Evolutionary conservation across 345 rosid species (phyloP).

Genomic region (Euphorbia peplus): DNA sequence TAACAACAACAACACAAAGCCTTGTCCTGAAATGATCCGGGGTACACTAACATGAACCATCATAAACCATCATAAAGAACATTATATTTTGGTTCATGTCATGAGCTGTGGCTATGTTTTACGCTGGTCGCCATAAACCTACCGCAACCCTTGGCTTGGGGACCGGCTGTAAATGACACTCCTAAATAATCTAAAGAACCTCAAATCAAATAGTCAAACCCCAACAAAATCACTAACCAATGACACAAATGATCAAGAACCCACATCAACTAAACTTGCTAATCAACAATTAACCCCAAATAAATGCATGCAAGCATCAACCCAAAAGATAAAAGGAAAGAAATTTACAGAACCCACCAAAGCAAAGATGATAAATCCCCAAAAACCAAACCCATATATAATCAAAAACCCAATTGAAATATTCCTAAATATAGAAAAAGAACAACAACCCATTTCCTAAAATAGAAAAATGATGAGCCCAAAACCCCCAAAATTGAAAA

Average conservation of each 20-base stretch:
- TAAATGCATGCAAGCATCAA: neutral
- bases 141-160: too few species aligned
- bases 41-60: too few species aligned
- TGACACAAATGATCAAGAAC: neutral
- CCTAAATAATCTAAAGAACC: neutral
- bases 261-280: neutral
- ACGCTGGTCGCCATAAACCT: too few species aligned
- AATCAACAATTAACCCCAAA: neutral
- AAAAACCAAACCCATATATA: constrained; percentile 10
- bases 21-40: too few species aligned
- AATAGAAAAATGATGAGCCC: constrained; percentile 3
- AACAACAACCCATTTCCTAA: neutral
- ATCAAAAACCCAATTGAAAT: neutral
- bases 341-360: neutral
- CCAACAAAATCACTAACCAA: neutral
- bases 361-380: neutral
- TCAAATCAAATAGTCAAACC: neutral
- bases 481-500: neutral
- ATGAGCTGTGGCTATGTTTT: too few species aligned
- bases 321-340: neutral
- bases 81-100: too few species aligned
- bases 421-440: neutral
- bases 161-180: neutral
- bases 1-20: too few species aligned
- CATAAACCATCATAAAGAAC: too few species aligned